Base-by-base conservation (phyloP, 202 grass and related monocot genomes). In the Musa balbisiana region DNA sequence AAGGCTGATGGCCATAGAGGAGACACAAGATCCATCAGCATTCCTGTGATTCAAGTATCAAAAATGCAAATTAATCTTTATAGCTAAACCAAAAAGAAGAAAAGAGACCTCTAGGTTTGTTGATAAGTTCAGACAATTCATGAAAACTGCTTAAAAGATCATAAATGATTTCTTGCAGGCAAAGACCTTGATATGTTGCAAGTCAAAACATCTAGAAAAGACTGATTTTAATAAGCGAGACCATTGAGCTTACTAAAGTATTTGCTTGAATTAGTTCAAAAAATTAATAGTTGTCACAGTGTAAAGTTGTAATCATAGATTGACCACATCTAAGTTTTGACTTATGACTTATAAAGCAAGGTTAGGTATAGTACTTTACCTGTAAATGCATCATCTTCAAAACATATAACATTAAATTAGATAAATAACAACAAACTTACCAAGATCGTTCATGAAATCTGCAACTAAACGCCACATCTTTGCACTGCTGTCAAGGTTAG, bases 381-480 rank as follows among this genome's bases (percentile, higher is more conserved):
- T 12, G 8, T 43, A 26, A 10, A 65, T 65, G 62, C 62, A 65
- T 13, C 9, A 26, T 14, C 10, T 20, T 65, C 63, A 29, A 53
- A 75, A 8, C 0, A 16, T 49, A n/a, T 0, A 4, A 75, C 23
- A 19, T 59, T 66, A 51, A 43, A 17, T 22, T 64, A 65, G 12
- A 24, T 29, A 24, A 55, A 24, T 12, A 13, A 73, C 13, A 43
- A 53, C 1, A 33, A 64, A 14, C 71, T 91, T 91, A 97, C 94
- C 94, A 73, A 97, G 84, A 75, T 97, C 94, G 80, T 97, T 97
- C 90, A 91, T 93, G 73, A 97, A 97, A 88, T 97, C 94, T 83
- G 94, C 94, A 81, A 93, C 88, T 76, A 97, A 78, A 75, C 90
- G 88, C 94, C 87, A 89, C 94, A 89, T 93, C 81, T 93, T 97